A percentile compares a stretch with the other conserved stretches of the same genome.
phyloP scores from a whole-genome alignment of 352 stramenopile species.

The Phytophthora pisi region DNA sequence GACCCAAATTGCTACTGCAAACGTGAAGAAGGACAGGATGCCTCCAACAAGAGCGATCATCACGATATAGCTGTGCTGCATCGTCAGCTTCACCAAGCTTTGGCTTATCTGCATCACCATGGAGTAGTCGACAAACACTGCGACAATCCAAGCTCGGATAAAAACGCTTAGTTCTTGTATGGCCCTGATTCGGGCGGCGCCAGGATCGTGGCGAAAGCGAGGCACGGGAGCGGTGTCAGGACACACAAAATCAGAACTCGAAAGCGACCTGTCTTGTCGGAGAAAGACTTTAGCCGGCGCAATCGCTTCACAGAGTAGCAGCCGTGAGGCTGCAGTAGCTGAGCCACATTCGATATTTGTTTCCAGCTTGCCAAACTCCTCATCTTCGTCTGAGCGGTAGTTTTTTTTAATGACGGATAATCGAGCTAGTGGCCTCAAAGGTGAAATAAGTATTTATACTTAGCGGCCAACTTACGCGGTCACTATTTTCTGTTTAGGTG shows the following conservation, averaged over 20 bases:
- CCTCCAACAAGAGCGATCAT: constrained; percentile 4
- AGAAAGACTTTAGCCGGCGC: not conserved
- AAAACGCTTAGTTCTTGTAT: too few relatives aligned
- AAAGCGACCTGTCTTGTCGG: not conserved
- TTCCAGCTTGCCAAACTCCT: not conserved
- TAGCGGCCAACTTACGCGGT: too few relatives aligned
- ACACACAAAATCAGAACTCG: not conserved
- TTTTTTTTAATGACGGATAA: too few relatives aligned
- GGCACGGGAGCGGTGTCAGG: not conserved
- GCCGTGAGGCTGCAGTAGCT: not conserved
- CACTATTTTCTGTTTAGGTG: too few relatives aligned
- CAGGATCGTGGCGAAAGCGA: not conserved
- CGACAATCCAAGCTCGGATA: too few relatives aligned
- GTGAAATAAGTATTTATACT: too few relatives aligned
- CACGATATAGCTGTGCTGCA: constrained; percentile 5
- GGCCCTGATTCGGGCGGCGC: not conserved
- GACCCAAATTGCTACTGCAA: constrained; percentile 10
- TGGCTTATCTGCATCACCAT: constrained; percentile 1
- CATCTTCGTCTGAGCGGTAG: too few relatives aligned
- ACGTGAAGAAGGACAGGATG: not conserved
- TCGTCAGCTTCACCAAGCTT: not conserved
- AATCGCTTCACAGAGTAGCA: not conserved
- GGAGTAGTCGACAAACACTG: not conserved
- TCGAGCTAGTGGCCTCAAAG: too few relatives aligned
- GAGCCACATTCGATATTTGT: not conserved